Base-by-base conservation (phyloP, 352 stramenopile genomes). In the Phytophthora constricta region DNA sequence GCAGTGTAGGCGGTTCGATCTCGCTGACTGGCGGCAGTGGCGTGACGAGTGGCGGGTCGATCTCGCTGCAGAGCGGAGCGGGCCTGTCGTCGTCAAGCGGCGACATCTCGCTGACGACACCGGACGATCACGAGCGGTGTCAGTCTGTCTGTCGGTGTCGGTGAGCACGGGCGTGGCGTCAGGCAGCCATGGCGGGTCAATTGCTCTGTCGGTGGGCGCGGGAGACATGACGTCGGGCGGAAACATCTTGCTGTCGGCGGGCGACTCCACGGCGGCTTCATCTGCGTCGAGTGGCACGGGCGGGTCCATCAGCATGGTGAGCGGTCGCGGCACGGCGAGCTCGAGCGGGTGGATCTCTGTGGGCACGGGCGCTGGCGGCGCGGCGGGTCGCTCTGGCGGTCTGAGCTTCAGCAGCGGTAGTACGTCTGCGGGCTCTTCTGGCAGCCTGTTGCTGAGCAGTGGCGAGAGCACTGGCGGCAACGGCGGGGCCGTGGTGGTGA, bases 161-260 rank as follows among this genome's bases (percentile, higher is more conserved):
- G 13, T 68, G 59, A 51, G 58, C 27, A 70, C 60, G 17, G 69
- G 73, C 27, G 48, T 60, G 48, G 50, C 62, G 58, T 65, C 33
- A 13, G 39, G 58, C 34, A 58, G 64, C 37, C 64, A 42, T n/a
- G 71, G 67, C 51, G 67, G 71, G 10, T 70, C 67, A 37, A 76
- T 79, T 53, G 57, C 53, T 27, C 22, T 82, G 62, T 59, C 57
- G 25, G 65, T 72, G 9, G 72, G 72, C 47, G 41, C 25, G 39
- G 72, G 72, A 33, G 57, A 47, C 33, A 72, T 60, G 49, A 34
- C 60, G 37, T 59, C 53, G 4, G 54, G 68, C 49, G 72, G 72
- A 23, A 69, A 60, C 41, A 70, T 72, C 17, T 46, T 64, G 39
- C 33, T 74, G 34, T 49, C 39, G n/a, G 48, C 64, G 19, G 45